Conservation (phyloP, 257 asterid species). For the Solanum piurae region DNA sequence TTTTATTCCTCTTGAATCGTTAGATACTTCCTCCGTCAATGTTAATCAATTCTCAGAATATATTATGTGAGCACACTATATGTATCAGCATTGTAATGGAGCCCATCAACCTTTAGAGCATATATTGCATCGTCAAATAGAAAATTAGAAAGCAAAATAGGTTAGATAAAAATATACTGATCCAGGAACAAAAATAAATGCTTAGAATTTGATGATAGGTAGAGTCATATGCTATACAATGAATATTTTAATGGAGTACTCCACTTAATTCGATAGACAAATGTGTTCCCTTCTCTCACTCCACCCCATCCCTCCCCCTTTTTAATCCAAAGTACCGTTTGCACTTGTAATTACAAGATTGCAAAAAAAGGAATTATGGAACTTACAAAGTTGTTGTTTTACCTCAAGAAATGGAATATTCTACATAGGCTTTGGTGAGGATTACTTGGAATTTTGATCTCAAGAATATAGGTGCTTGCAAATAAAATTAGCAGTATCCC, state of each 20-base stretch:
- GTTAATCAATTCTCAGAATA: not conserved
- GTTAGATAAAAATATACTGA: not conserved
- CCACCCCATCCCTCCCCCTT: not conserved
- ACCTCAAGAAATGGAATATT: not conserved
- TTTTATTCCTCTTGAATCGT: not conserved
- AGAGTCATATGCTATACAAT: not conserved
- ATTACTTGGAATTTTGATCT: not conserved
- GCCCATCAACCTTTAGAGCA: not conserved
- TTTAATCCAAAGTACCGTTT: not conserved
- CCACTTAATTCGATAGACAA: not conserved
- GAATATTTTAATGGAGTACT: not conserved
- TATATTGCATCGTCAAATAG: not conserved
- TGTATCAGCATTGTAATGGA: not conserved
- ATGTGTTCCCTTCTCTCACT: not conserved
- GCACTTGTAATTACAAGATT: not conserved
- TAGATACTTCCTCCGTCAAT: not conserved
- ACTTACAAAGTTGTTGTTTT: not conserved
- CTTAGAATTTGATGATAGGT: not conserved
- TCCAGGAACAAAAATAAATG: not conserved
- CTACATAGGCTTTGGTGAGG: not conserved
- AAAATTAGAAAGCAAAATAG: not conserved
- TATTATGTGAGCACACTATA: not conserved
- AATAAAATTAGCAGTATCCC: not conserved
- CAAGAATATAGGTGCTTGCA: not conserved
- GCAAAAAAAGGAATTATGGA: not conserved